Percentiles rank a stretch among this genome's conserved stretches.
These are phyloP conservation scores for Aureobasidium sp. DNA, from an alignment of 2,329 filamentous ascomycete genomes.

Conservation along the genomic window DNA sequence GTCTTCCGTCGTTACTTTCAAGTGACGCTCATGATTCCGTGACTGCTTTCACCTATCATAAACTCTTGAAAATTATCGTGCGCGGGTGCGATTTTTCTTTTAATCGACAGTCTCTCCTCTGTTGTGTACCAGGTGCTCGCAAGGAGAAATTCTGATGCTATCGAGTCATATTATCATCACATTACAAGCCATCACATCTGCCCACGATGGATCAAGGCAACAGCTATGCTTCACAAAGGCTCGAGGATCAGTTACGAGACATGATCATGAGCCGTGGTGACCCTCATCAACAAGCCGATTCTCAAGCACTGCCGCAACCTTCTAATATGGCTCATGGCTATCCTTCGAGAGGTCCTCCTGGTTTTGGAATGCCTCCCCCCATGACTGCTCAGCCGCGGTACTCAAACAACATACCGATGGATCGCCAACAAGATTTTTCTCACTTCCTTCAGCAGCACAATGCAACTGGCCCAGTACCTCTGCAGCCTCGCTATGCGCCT, in stretches of 20 bases:
- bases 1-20: background rate
- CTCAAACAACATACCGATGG: background rate
- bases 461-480: background rate
- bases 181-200: background rate
- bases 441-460: conserved; percentile 11
- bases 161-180: background rate
- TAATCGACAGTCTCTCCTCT: background rate
- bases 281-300: conserved; percentile 13
- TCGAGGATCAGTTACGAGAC: conserved; percentile 52
- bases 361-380: background rate
- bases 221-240: conserved; percentile 13
- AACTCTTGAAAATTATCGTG: background rate
- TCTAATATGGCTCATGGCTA: background rate
- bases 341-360: background rate
- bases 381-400: background rate
- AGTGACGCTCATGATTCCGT: background rate
- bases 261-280: conserved; percentile 53
- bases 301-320: conserved; percentile 18
- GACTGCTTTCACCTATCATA: background rate
- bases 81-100: no score
- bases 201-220: conserved; percentile 15
- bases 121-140: background rate
- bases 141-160: background rate
- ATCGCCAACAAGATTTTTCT: conserved; percentile 6
- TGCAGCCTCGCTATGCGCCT: background rate